phyloP scores from a whole-genome alignment of 208 protist species.

The Acanthamoeba castellanii region DNA sequence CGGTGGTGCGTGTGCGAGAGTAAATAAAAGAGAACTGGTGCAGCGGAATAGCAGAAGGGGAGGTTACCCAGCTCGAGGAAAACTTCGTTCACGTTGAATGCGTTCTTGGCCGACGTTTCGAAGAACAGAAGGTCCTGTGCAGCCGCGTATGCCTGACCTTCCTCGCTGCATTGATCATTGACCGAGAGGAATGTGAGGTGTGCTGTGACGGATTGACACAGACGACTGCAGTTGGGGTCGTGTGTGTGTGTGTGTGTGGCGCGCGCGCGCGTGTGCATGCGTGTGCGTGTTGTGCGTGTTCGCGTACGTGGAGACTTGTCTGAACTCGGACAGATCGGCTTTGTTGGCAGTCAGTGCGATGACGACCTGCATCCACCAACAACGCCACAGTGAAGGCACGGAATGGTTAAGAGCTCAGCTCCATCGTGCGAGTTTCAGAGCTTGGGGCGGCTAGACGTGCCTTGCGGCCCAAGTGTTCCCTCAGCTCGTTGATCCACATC shows the following conservation, averaged over 20 bases:
- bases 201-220: too few species aligned
- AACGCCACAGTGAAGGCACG: background rate
- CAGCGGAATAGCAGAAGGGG: background rate
- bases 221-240: too few species aligned
- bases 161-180: constrained; percentile 78
- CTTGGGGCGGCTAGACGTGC: background rate
- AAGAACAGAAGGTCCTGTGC: constrained; percentile 93
- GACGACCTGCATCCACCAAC: constrained; percentile 70
- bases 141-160: constrained; percentile 93
- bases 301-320: constrained; percentile 77
- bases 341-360: constrained; percentile 86
- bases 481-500: constrained; percentile 85
- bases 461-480: constrained; percentile 74
- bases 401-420: background rate
- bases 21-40: background rate
- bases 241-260: too few species aligned
- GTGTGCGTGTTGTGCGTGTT: background rate
- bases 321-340: constrained; percentile 79
- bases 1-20: background rate
- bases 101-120: constrained; percentile 93
- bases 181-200: too few species aligned
- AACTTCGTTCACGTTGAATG: constrained; percentile 92
- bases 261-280: too few species aligned
- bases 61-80: constrained; percentile 89
- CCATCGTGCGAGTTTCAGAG: background rate